A percentile compares a stretch with the other conserved stretches of the same genome.
phyloP scores from a whole-genome alignment of 2,329 filamentous ascomycete genomes.

The Exophiala dermatitidis region DNA sequence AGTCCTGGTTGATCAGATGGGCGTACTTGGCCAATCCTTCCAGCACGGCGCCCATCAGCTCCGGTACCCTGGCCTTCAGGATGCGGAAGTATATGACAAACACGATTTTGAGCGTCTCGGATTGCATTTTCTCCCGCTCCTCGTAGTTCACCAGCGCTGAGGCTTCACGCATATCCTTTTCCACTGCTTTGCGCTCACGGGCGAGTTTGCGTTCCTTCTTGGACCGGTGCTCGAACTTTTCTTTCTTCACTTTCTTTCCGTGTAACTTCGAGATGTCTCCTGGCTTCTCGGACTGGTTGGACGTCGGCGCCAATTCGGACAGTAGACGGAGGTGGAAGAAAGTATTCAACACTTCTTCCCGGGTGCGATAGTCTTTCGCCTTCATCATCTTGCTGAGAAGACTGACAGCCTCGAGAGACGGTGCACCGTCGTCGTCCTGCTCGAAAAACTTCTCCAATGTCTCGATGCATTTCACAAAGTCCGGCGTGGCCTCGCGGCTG shows the following conservation, averaged over 20 bases:
- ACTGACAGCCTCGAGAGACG: slow-evolving; percentile 77
- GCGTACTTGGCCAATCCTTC: slow-evolving; percentile 91
- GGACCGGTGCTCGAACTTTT: slow-evolving; percentile 77
- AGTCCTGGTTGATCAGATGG: slow-evolving; percentile 97
- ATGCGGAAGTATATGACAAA: slow-evolving; percentile 95
- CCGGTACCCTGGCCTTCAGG: slow-evolving; percentile 70
- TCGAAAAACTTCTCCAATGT: slow-evolving; percentile 75
- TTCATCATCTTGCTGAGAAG: slow-evolving; percentile 94
- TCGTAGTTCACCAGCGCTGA: slow-evolving; percentile 88
- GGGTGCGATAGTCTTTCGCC: slow-evolving; percentile 68
- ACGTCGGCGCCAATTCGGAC: slow-evolving; percentile 66
- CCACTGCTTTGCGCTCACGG: slow-evolving; percentile 78
- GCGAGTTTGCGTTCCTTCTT: slow-evolving; percentile 77
- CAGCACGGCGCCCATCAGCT: slow-evolving; percentile 92
- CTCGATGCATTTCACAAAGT: slow-evolving; percentile 69
- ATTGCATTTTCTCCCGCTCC: slow-evolving; percentile 86
- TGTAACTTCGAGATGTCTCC: slow-evolving; percentile 40
- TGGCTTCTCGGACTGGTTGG: slow-evolving; percentile 61
- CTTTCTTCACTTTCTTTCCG: slow-evolving; percentile 56
- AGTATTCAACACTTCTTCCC: slow-evolving; percentile 80
- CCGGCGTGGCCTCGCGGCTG: slow-evolving; percentile 60
- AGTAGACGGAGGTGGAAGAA: slow-evolving; percentile 85
- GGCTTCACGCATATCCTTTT: slow-evolving; percentile 88
- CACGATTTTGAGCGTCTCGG: slow-evolving; percentile 90
- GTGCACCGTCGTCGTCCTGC: slow-evolving; percentile 82